These are phyloP conservation scores for Apophysomyces trapeziformis DNA, from an alignment of 371 early-diverging fungal genomes.

Conservation along the genomic window DNA sequence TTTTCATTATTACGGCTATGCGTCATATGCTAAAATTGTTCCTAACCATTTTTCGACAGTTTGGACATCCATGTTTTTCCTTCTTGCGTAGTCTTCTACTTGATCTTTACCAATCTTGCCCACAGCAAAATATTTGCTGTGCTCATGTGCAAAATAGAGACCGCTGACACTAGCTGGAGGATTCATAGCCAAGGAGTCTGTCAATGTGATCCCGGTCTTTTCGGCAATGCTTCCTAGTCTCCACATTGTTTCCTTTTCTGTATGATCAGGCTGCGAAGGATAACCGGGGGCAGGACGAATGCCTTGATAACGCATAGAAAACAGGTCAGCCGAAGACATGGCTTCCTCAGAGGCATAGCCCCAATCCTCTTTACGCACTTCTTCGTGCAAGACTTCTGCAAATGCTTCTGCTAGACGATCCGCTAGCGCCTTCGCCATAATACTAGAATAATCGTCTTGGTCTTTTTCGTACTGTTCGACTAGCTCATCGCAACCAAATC, in stretches of 20 bases:
- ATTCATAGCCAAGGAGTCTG: constrained; percentile 90
- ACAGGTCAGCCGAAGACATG: constrained; percentile 75
- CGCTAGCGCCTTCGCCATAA: constrained; percentile 93
- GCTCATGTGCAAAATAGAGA: constrained; percentile 75
- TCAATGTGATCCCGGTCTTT: constrained; percentile 81
- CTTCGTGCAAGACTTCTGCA: constrained; percentile 87
- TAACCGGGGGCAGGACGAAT: constrained; percentile 94
- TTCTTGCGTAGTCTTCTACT: constrained; percentile 73
- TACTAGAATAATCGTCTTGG: constrained; percentile 86
- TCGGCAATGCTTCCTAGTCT: constrained; percentile 73
- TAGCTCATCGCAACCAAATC: constrained; percentile 87
- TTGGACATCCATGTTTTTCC: constrained; percentile 73
- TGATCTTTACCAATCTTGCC: constrained; percentile 93
- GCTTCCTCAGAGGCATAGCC: constrained; percentile 83
- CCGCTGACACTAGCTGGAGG: constrained; percentile 89
- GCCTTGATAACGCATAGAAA: constrained; percentile 90
- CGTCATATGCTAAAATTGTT: constrained; percentile 83
- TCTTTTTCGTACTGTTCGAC: constrained; percentile 72
- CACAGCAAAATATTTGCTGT: constrained; percentile 89
- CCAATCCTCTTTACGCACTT: constrained; percentile 85
- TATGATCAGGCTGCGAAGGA: constrained; percentile 89
- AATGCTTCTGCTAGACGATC: constrained; percentile 93
- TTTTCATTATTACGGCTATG: constrained; percentile 12
- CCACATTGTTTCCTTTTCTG: constrained; percentile 94
- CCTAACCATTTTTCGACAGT: constrained; percentile 87